Conservation (phyloP, 108 stramenopile species). For the Cyclostephanos tholiformis region DNA sequence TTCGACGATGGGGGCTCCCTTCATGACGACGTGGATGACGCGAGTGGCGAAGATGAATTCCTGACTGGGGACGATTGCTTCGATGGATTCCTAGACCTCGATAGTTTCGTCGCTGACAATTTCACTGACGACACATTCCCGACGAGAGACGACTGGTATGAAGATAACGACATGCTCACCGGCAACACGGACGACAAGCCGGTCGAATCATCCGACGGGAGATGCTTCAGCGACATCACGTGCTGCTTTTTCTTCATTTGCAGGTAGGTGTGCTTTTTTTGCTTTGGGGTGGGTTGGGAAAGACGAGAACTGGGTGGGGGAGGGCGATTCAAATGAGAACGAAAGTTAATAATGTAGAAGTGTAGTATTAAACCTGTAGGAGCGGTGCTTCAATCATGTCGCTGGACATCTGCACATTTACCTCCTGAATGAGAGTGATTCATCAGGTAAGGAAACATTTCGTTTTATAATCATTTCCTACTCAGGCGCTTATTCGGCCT, state of each 20-base stretch:
- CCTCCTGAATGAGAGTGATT: no score
- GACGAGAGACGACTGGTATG: background rate
- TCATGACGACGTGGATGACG: background rate
- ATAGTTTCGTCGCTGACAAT: background rate
- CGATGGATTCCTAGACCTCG: background rate
- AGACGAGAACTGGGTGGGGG: no score
- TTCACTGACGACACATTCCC: background rate
- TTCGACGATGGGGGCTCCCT: background rate
- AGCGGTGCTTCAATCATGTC: no score
- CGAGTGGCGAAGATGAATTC: background rate
- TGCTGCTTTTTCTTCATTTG: background rate
- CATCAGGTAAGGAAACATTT: background rate
- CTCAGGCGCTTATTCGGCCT: background rate
- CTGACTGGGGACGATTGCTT: background rate
- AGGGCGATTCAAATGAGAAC: background rate
- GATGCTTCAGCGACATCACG: background rate
- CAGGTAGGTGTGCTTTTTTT: no score
- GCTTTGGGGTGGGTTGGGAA: no score
- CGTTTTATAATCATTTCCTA: background rate
- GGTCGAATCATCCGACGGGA: no score
- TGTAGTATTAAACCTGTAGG: no score
- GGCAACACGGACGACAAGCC: no score
- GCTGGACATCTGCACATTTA: no score
- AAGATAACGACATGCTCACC: background rate
- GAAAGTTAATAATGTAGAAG: no score